phyloP scores from a whole-genome alignment of 225 moss, liverwort and hornwort species.

The Asterella californica region DNA sequence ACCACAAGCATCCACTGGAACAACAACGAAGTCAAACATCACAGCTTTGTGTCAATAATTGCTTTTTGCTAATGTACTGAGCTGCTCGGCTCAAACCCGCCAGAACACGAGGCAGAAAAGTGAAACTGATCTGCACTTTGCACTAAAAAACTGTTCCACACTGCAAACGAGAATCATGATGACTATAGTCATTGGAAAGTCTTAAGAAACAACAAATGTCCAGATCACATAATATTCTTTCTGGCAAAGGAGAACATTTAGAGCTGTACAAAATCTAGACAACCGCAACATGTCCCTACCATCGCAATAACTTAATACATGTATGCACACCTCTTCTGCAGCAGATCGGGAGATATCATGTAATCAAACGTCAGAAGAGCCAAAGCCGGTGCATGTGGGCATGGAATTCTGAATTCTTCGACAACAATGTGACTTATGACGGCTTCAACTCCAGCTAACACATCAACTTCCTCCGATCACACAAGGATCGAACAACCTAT shows the following conservation, averaged over 20 bases:
- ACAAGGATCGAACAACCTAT: neutral
- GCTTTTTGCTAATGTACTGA: constrained; percentile 58
- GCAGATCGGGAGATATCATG: constrained; percentile 88
- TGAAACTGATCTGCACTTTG: constrained; percentile 90
- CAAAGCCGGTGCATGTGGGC: constrained; percentile 92
- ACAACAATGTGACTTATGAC: constrained; percentile 95
- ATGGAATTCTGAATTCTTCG: constrained; percentile 66
- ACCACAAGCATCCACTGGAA: constrained; percentile 82
- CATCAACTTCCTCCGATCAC: constrained; percentile 73
- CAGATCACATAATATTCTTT: no score
- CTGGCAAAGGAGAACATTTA: no score
- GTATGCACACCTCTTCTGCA: constrained; percentile 64
- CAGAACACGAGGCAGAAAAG: constrained; percentile 85
- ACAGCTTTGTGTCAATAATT: constrained; percentile 25
- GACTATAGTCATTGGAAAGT: no score
- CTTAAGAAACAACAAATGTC: no score
- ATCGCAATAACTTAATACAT: neutral
- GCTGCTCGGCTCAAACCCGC: constrained; percentile 86
- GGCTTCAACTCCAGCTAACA: constrained; percentile 91
- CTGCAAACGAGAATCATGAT: no score
- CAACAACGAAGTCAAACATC: constrained; percentile 87
- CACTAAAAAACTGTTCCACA: no score
- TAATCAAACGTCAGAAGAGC: constrained; percentile 70
- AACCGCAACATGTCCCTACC: no score
- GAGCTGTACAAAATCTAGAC: no score